These are phyloP conservation scores for Leishmania major DNA, from an alignment of 208 protist genomes.

Conservation along the genomic window DNA sequence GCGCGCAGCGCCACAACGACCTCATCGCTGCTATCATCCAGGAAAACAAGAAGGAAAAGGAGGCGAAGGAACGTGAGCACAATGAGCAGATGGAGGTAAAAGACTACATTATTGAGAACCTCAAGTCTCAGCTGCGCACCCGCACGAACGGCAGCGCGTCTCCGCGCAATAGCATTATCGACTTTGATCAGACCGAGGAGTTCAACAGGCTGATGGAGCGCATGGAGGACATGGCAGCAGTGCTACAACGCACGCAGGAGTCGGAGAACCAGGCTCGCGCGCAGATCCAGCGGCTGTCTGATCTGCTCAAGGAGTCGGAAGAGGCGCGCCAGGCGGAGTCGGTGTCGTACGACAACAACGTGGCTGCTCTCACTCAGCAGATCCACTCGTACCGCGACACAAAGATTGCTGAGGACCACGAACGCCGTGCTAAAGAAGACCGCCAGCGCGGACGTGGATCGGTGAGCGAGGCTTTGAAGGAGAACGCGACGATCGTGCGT, in stretches of 20 bases:
- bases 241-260: slow-evolving; percentile 76
- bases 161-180: slow-evolving; percentile 27
- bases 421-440: slow-evolving; percentile 43
- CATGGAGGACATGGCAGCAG: slow-evolving; percentile 79
- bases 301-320: slow-evolving; percentile 70
- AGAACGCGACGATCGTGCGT: slow-evolving; percentile 76
- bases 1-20: slow-evolving; percentile 68
- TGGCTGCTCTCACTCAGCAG: slow-evolving; percentile 60
- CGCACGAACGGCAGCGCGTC: slow-evolving; percentile 48
- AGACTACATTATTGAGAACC: slow-evolving; percentile 80
- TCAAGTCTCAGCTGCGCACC: slow-evolving; percentile 65
- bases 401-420: slow-evolving; percentile 70
- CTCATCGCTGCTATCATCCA: slow-evolving; percentile 84
- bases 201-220: slow-evolving; percentile 69
- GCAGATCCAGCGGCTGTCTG: slow-evolving; percentile 59
- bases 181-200: slow-evolving; percentile 58
- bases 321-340: slow-evolving; percentile 65
- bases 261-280: slow-evolving; percentile 63
- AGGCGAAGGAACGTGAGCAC: slow-evolving; percentile 85
- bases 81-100: slow-evolving; percentile 79
- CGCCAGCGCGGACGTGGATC: slow-evolving; percentile 31
- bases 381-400: slow-evolving; percentile 63
- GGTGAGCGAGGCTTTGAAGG: slow-evolving; percentile 44
- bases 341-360: slow-evolving; percentile 76
- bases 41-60: slow-evolving; percentile 87